These are phyloP conservation scores for Suhomyces wounanorum DNA, from an alignment of 1,139 yeast genomes.

Conservation along the genomic window DNA sequence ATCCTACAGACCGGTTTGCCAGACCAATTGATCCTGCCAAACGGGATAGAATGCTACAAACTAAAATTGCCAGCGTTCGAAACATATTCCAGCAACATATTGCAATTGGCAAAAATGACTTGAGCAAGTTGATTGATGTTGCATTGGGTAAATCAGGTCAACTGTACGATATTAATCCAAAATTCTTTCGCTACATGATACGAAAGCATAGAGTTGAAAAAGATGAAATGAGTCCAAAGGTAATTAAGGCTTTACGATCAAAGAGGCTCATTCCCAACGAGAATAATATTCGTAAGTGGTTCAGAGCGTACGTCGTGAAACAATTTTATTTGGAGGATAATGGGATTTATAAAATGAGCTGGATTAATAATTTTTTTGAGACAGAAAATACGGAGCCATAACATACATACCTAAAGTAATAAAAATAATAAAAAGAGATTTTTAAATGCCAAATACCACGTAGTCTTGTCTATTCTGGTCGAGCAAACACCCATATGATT, in stretches of 20 bases:
- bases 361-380: constrained; percentile 30
- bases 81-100: constrained; percentile 18
- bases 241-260: constrained; percentile 23
- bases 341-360: constrained; percentile 23
- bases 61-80: constrained; percentile 29
- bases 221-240: constrained; percentile 18
- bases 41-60: constrained; percentile 29
- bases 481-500: constrained; percentile 41
- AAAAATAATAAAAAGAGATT: not conserved
- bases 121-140: constrained; percentile 21
- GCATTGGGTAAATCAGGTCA: constrained; percentile 15
- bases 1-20: constrained; percentile 37
- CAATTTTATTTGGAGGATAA: constrained; percentile 33
- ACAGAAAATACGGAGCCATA: constrained; percentile 4
- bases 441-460: constrained; percentile 26
- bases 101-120: constrained; percentile 27
- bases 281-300: constrained; percentile 31
- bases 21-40: constrained; percentile 32
- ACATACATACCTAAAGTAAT: not conserved
- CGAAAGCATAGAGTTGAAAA: constrained; percentile 23
- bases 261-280: constrained; percentile 36
- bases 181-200: constrained; percentile 32
- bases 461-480: constrained; percentile 43
- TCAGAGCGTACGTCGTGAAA: constrained; percentile 32
- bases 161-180: constrained; percentile 24